Conservation (phyloP, 2,329 filamentous ascomycete species). For the Chaetothyriales sp. region DNA sequence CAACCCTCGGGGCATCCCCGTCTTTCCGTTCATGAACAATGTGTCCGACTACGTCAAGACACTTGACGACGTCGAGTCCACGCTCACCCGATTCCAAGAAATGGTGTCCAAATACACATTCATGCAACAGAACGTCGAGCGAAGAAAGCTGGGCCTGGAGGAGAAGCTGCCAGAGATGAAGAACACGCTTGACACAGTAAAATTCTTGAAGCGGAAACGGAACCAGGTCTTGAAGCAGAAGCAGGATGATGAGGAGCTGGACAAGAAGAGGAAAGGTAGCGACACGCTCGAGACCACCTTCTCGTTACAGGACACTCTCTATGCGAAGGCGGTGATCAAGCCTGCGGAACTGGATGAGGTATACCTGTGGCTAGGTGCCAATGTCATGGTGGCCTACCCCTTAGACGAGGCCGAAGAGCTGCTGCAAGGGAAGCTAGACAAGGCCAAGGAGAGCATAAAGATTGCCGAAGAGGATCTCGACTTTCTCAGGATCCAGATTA, state of each 20-base stretch:
- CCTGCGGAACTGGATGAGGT: constrained; percentile 64
- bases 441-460: constrained; percentile 62
- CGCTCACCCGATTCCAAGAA: constrained; percentile 33
- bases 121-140: constrained; percentile 89
- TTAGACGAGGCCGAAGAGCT: constrained; percentile 73
- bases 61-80: constrained; percentile 31
- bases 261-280: constrained; percentile 16
- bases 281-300: constrained; percentile 64
- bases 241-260: constrained; percentile 5
- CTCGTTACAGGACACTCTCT: constrained; percentile 91
- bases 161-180: constrained; percentile 96
- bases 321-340: constrained; percentile 69
- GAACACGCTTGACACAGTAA: constrained; percentile 85
- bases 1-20: constrained; percentile 32
- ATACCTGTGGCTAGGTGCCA: constrained; percentile 94
- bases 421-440: constrained; percentile 58
- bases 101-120: constrained; percentile 87
- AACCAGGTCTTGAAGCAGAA: not conserved
- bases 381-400: constrained; percentile 93
- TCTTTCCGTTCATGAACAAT: constrained; percentile 33
- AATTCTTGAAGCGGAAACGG: constrained; percentile 63
- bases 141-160: constrained; percentile 62
- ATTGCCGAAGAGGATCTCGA: constrained; percentile 95
- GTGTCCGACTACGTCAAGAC: constrained; percentile 32
- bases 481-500: constrained; percentile 91